Evolutionary conservation across 108 stramenopile genomes (phyloP).

Genomic region (Cylindrotheca fusiformis): DNA sequence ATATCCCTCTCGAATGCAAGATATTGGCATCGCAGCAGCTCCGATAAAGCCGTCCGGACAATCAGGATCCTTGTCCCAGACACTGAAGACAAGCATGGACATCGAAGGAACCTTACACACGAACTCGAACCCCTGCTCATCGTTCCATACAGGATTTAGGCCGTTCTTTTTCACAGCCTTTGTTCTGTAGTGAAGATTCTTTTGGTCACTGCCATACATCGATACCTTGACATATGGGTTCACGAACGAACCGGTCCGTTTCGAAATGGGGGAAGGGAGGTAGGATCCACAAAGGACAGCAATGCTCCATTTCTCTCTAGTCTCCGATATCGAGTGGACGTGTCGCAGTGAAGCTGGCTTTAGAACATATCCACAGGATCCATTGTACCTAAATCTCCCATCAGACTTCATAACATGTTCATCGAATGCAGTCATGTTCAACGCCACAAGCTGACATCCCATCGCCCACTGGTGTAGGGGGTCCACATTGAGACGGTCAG

Average conservation of each 20-base stretch:
- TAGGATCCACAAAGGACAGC: constrained; percentile 67
- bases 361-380: constrained; percentile 92
- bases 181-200: constrained; percentile 47
- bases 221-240: constrained; percentile 67
- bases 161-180: constrained; percentile 75
- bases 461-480: constrained; percentile 83
- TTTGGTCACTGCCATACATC: constrained; percentile 57
- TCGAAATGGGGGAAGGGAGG: constrained; percentile 51
- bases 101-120: constrained; percentile 57
- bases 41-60: constrained; percentile 63
- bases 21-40: constrained; percentile 66
- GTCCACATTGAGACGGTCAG: constrained; percentile 74
- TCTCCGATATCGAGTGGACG: constrained; percentile 32
- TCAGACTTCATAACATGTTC: constrained; percentile 83
- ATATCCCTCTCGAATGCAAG: constrained; percentile 71
- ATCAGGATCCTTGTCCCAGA: constrained; percentile 60
- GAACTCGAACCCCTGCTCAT: constrained; percentile 52
- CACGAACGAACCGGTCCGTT: constrained; percentile 17
- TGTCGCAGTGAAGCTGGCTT: constrained; percentile 72
- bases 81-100: constrained; percentile 66
- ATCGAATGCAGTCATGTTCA: constrained; percentile 85
- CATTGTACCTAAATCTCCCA: constrained; percentile 90
- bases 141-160: constrained; percentile 91
- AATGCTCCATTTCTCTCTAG: constrained; percentile 51
- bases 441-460: constrained; percentile 89